Base-by-base conservation (phyloP, 495 filamentous ascomycete genomes). In the Bacidia gigantensis region DNA sequence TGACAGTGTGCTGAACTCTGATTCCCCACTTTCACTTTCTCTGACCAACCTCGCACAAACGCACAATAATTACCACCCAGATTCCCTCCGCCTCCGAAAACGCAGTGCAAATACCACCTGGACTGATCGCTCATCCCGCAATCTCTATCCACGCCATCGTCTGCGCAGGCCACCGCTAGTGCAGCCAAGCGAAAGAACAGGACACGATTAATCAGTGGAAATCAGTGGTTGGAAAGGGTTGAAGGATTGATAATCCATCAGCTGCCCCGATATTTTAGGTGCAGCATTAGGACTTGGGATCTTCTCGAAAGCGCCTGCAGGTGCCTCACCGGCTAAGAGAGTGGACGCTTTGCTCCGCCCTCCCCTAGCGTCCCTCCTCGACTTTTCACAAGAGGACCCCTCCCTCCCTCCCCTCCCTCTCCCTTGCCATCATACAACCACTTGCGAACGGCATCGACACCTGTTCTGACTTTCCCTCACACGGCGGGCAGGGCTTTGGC, bases 401-500 rank as follows among this genome's bases (percentile, higher is more conserved):
- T n/a, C n/a, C n/a, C n/a, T n/a, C 18, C 22, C 26, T 50, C 25
- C 18, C n/a, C 47, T 50, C 17, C 46, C 46, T 20, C 1, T 50
- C 39, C 23, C 46, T 44, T 42, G 20, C 25, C 18, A 23, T 12
- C 44, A 29, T 45, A 26, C 32, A 17, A 38, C 32, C 26, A 9
- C 25, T 22, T 35, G 29, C 14, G 29, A 44, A 9, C 41, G 9
- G 41, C 41, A 44, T 9, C 7, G 17, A 18, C 14, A 22, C 20
- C 41, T 44, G 12, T 46, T 54, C 48, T 54, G 47, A 46, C 53
- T 40, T 21, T 50, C 35, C 22, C 38, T 38, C 48, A 21, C 35
- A 25, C 46, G 18, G 39, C 51, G 49, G 54, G 51, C 25, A 51
- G 58, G 58, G 54, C 55, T 46, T 44, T 51, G 38, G 55, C 55